phyloP scores from a whole-genome alignment of 2,329 filamentous ascomycete genomes.

The Raffaelea albimanens region DNA sequence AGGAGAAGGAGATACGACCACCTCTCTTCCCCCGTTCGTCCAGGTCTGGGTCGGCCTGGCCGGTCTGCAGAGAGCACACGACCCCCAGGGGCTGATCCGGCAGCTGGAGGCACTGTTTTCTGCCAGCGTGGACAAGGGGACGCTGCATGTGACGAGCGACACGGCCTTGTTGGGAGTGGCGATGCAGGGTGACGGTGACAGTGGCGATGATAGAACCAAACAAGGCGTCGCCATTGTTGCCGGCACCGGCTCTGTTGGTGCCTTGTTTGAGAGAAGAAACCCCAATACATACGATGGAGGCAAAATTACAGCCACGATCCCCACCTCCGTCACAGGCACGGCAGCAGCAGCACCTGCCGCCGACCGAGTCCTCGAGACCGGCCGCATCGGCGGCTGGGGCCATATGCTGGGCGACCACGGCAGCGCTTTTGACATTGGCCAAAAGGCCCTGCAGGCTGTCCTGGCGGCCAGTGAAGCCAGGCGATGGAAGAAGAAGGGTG shows the following conservation, averaged over 20 bases:
- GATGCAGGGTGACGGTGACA: not conserved
- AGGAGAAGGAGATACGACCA: no score
- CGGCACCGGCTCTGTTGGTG: not conserved
- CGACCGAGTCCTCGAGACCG: slow-evolving; percentile 5
- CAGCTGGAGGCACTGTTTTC: not conserved
- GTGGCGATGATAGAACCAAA: no score
- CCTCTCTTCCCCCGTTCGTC: not conserved
- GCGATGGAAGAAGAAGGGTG: not conserved
- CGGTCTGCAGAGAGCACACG: not conserved
- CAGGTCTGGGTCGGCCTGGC: not conserved
- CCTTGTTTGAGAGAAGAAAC: not conserved
- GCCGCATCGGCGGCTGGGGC: slow-evolving; percentile 32
- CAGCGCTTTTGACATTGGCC: slow-evolving; percentile 29
- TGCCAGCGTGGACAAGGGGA: not conserved
- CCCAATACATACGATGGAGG: no score
- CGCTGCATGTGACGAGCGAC: not conserved
- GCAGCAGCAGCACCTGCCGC: no score
- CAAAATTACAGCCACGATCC: no score
- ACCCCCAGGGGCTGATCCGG: not conserved
- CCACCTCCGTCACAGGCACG: no score
- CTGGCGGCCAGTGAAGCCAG: slow-evolving; percentile 10
- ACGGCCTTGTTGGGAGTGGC: not conserved
- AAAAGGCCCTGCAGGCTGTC: slow-evolving; percentile 23
- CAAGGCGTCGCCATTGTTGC: not conserved
- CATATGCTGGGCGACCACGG: slow-evolving; percentile 33